phyloP scores from a whole-genome alignment of 2,329 filamentous ascomycete species.

The Neonectria coccinea region DNA sequence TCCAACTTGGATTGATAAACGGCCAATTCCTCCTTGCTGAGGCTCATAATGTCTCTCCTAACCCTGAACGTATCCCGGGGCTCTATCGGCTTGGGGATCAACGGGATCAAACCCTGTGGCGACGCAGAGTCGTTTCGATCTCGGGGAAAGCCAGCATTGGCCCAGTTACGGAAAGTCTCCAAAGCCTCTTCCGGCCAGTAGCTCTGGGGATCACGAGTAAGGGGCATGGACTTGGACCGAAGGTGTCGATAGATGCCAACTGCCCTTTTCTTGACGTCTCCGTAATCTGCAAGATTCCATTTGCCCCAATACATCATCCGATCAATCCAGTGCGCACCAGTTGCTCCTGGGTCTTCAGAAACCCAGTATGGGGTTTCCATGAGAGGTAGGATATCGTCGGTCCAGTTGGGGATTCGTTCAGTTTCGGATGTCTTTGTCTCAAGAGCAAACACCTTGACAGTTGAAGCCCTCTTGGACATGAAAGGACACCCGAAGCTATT shows the following conservation, averaged over 20 bases:
- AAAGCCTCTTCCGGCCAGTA: constrained; percentile 27
- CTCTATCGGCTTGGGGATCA: constrained; percentile 12
- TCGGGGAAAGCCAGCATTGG: constrained; percentile 17
- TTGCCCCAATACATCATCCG: constrained; percentile 8
- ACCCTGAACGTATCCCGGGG: not conserved
- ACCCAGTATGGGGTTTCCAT: constrained; percentile 10
- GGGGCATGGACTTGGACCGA: constrained; percentile 25
- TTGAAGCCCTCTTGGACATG: too few relatives aligned
- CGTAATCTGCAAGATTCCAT: constrained; percentile 13
- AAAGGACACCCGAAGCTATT: too few relatives aligned
- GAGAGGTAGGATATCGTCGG: too few relatives aligned
- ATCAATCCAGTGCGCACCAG: constrained; percentile 1
- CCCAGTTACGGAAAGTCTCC: constrained; percentile 22
- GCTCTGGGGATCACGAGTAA: constrained; percentile 20
- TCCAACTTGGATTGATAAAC: constrained; percentile 24
- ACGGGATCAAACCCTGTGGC: too few relatives aligned
- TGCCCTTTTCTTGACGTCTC: constrained; percentile 14
- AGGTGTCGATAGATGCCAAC: constrained; percentile 20
- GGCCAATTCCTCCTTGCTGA: constrained; percentile 14
- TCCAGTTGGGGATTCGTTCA: too few relatives aligned
- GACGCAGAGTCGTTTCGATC: not conserved
- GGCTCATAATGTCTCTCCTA: constrained; percentile 24
- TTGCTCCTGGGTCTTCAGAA: not conserved
- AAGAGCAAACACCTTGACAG: too few relatives aligned
- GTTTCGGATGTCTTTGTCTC: too few relatives aligned